Conservation (phyloP, 2,329 filamentous ascomycete genomes). For the Verticillium alfalfae region DNA sequence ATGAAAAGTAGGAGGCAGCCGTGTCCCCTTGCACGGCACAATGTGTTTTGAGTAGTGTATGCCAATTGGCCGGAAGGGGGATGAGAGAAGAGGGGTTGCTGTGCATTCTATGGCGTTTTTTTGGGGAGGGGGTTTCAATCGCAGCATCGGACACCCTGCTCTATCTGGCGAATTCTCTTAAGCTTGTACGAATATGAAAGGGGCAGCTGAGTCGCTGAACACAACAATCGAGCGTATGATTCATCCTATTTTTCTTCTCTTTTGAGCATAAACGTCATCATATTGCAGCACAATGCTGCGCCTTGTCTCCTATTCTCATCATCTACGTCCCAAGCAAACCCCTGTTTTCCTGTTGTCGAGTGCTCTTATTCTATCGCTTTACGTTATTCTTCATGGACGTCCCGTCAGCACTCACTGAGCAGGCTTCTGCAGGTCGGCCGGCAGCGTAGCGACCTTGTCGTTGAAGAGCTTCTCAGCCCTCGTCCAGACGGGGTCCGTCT, state of each 20-base stretch:
- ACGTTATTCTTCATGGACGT: neutral
- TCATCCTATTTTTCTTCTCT: neutral
- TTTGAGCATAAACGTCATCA: neutral
- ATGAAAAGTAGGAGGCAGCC: neutral
- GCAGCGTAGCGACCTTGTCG: slow-evolving; percentile 70
- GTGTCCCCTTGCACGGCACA: neutral
- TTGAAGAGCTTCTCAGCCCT: slow-evolving; percentile 80
- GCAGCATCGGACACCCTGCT: slow-evolving; percentile 9
- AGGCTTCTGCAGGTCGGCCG: slow-evolving; percentile 28
- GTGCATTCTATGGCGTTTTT: slow-evolving; percentile 9
- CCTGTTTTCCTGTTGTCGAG: neutral
- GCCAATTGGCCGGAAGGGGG: neutral
- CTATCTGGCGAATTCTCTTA: neutral
- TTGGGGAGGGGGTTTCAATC: neutral
- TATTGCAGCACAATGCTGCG: neutral
- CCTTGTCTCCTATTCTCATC: neutral
- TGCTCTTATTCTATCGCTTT: neutral
- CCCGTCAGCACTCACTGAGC: neutral
- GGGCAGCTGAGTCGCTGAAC: neutral
- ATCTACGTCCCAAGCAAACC: neutral
- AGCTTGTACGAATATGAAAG: neutral
- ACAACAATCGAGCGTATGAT: neutral
- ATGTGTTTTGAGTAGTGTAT: neutral
- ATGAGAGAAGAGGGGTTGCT: slow-evolving; percentile 1
- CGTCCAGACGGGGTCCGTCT: slow-evolving; percentile 72